Conservation (phyloP, 1,284 basidiomycete species). For the Volvariella surrecta region DNA sequence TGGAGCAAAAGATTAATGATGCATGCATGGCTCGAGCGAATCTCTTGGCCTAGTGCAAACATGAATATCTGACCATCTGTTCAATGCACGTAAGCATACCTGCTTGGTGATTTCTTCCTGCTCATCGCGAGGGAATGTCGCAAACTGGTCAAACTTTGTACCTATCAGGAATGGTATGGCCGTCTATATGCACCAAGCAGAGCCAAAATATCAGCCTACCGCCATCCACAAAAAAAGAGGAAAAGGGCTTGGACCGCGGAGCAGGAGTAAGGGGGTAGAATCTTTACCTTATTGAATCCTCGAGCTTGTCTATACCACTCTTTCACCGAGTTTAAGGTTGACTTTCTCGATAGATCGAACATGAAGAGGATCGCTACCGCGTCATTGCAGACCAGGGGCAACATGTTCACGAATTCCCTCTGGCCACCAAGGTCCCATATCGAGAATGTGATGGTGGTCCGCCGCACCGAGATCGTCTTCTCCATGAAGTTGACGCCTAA, state of each 20-base stretch:
- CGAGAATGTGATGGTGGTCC: constrained; percentile 98
- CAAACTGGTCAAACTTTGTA: constrained; percentile 96
- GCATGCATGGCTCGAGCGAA: constrained; percentile 99
- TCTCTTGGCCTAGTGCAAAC: constrained; percentile 68
- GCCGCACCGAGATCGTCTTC: constrained; percentile 94
- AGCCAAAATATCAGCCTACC: background rate
- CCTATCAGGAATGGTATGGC: constrained; percentile 95
- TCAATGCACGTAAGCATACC: constrained; percentile 30
- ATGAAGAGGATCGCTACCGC: constrained; percentile 99
- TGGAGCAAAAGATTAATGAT: constrained; percentile 96
- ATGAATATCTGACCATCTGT: background rate
- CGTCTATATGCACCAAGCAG: constrained; percentile 43
- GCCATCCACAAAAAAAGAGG: background rate
- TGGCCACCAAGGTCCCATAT: constrained; percentile 99
- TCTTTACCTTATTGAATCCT: constrained; percentile 89
- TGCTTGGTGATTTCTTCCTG: constrained; percentile 99
- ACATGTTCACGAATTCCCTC: constrained; percentile 98
- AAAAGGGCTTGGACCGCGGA: background rate
- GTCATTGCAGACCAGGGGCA: constrained; percentile 96
- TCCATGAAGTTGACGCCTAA: constrained; percentile 99
- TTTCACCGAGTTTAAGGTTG: constrained; percentile 95
- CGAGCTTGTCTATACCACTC: constrained; percentile 99
- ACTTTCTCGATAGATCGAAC: constrained; percentile 97
- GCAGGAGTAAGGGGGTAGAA: background rate
- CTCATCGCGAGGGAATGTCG: constrained; percentile 92